phyloP scores from a whole-genome alignment of 2,329 filamentous ascomycete species.

The Helotiales sp. region DNA sequence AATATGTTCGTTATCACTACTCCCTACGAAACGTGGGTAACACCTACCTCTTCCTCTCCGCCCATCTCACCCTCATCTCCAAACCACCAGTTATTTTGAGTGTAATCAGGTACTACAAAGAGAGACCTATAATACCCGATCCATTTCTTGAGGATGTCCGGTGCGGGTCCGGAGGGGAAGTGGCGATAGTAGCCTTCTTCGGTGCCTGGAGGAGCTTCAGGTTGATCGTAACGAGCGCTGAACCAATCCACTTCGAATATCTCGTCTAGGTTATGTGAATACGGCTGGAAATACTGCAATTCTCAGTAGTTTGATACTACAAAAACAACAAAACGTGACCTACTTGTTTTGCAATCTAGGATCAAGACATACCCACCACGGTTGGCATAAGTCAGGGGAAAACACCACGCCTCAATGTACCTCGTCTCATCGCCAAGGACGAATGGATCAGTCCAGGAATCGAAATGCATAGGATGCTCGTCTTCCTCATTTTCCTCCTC shows the following conservation, averaged over 20 bases:
- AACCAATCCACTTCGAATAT: constrained; percentile 8
- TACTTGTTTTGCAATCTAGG: constrained; percentile 12
- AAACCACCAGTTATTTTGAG: constrained; percentile 7
- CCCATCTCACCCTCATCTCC: constrained; percentile 2
- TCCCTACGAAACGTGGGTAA: background rate
- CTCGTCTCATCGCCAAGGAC: background rate
- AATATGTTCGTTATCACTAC: background rate
- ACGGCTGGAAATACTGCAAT: too few relatives aligned
- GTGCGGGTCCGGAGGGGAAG: constrained; percentile 8
- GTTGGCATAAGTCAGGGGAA: constrained; percentile 10
- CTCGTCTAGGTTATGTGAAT: constrained; percentile 6
- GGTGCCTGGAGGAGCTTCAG: constrained; percentile 6
- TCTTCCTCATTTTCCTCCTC: constrained; percentile 2
- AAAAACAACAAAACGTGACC: background rate
- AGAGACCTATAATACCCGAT: constrained; percentile 11
- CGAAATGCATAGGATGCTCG: constrained; percentile 5
- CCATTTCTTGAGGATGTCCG: constrained; percentile 11
- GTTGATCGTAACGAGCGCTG: constrained; percentile 3
- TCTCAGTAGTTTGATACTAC: background rate
- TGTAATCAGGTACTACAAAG: constrained; percentile 9
- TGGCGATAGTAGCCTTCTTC: constrained; percentile 9
- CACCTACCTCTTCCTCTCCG: constrained; percentile 1
- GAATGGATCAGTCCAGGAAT: constrained; percentile 9
- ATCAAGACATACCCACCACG: constrained; percentile 11
- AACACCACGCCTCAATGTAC: constrained; percentile 10